These are phyloP conservation scores for Rhynchosporium agropyri DNA, from an alignment of 2,329 filamentous ascomycete genomes.

Conservation along the genomic window DNA sequence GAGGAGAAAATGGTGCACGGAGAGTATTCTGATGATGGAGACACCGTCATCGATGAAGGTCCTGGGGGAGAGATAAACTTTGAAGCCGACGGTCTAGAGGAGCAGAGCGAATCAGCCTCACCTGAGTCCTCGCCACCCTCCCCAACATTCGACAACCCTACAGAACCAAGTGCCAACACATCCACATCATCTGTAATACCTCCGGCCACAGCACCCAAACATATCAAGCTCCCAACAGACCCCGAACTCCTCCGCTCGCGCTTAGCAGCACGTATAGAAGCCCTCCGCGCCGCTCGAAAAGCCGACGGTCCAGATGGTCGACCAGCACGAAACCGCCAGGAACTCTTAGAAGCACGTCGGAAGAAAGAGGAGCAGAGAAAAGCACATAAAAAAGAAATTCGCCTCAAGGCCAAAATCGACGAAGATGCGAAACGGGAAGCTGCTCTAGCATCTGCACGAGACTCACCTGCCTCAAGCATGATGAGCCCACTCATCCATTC, in stretches of 20 bases:
- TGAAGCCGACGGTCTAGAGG: conserved; percentile 52
- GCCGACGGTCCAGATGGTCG: conserved; percentile 82
- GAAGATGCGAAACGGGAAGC: conserved; percentile 70
- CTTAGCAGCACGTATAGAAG: conserved; percentile 80
- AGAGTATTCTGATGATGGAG: conserved; percentile 28
- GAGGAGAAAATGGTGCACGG: conserved; percentile 25
- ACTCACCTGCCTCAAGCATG: conserved; percentile 57
- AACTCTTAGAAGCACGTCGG: conserved; percentile 86
- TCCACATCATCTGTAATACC: conserved; percentile 70
- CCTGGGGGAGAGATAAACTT: conserved; percentile 46
- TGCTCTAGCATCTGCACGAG: conserved; percentile 60
- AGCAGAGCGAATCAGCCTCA: conserved; percentile 45
- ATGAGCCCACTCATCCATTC: conserved; percentile 58
- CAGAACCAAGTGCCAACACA: conserved; percentile 60
- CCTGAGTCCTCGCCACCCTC: conserved; percentile 59
- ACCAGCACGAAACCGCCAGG: conserved; percentile 82
- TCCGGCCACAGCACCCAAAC: conserved; percentile 63
- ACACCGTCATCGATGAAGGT: conserved; percentile 30
- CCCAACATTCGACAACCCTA: conserved; percentile 61
- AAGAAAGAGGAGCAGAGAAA: conserved; percentile 86
- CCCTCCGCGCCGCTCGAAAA: conserved; percentile 81
- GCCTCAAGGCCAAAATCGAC: conserved; percentile 76
- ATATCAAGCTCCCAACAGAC: conserved; percentile 69
- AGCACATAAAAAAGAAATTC: conserved; percentile 83
- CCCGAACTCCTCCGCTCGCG: conserved; percentile 76